Evolutionary conservation across 306 rosid species (phyloP).

Genomic region (Malus orientalis): DNA sequence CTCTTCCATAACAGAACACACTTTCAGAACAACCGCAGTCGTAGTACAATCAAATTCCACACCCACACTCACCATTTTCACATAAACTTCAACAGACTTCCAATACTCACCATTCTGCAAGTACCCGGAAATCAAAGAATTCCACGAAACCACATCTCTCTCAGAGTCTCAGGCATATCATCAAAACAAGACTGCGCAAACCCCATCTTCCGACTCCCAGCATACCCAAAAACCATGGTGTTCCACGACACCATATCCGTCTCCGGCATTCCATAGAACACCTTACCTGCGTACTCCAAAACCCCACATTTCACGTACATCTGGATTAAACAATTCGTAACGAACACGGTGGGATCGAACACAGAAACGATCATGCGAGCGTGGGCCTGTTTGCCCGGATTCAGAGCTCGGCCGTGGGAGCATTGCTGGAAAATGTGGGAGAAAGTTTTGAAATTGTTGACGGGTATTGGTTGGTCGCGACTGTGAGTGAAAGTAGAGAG

Average conservation of each 20-base stretch:
- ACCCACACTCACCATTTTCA: slow-evolving; percentile 31
- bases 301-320: slow-evolving; percentile 41
- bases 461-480: slow-evolving; percentile 14
- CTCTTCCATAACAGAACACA: slow-evolving; percentile 41
- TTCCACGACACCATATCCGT: slow-evolving; percentile 52
- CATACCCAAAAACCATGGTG: slow-evolving; percentile 65
- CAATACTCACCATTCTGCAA: slow-evolving; percentile 26
- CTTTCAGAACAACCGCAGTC: slow-evolving; percentile 36
- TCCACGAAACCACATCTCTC: slow-evolving; percentile 59
- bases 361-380: slow-evolving; percentile 52
- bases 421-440: not conserved
- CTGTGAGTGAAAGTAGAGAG: not conserved
- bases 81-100: slow-evolving; percentile 24
- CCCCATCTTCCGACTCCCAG: slow-evolving; percentile 39
- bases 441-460: slow-evolving; percentile 20
- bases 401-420: not conserved
- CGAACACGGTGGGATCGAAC: slow-evolving; percentile 60
- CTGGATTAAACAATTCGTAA: slow-evolving; percentile 56
- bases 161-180: slow-evolving; percentile 15
- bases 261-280: not conserved
- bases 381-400: slow-evolving; percentile 66
- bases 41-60: slow-evolving; percentile 32
- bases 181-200: slow-evolving; percentile 19
- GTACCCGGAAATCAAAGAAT: not conserved
- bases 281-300: slow-evolving; percentile 28